phyloP scores from a whole-genome alignment of 768 basidiomycete genomes.

The Agrocybe pediades region DNA sequence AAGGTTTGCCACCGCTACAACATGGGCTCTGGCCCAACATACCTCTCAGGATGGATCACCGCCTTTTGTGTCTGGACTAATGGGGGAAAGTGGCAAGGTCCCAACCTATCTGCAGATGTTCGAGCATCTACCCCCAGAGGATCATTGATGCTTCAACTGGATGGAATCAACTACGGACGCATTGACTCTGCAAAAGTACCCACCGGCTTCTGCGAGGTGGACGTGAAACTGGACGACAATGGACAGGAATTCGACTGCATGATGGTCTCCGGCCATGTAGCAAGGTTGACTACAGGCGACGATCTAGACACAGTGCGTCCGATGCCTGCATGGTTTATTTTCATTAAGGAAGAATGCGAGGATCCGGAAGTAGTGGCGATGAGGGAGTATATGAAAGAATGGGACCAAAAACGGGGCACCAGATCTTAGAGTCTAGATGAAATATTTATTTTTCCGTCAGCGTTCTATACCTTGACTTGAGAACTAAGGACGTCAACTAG shows the following conservation, averaged over 20 bases:
- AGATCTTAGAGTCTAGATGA: too few relatives aligned
- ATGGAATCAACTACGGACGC: conserved; percentile 6
- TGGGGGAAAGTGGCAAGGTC: conserved; percentile 16
- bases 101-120: neutral
- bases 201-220: conserved; percentile 21
- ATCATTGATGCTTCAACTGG: conserved; percentile 3
- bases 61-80: conserved; percentile 21
- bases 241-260: conserved; percentile 17
- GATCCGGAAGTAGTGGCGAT: too few relatives aligned
- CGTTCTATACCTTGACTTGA: too few relatives aligned
- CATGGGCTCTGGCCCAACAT: conserved; percentile 13
- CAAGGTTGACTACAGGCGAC: conserved; percentile 5
- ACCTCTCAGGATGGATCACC: conserved; percentile 20
- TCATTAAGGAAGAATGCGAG: too few relatives aligned
- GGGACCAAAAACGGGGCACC: too few relatives aligned
- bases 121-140: neutral
- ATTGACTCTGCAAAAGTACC: conserved; percentile 13
- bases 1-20: conserved; percentile 11
- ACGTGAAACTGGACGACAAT: conserved; percentile 23
- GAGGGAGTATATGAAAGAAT: too few relatives aligned
- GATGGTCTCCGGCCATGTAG: conserved; percentile 25
- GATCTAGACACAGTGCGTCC: conserved; percentile 19
- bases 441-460: too few relatives aligned
- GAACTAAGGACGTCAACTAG: too few relatives aligned
- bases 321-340: conserved; percentile 23